Percentiles rank a stretch among this genome's conserved stretches.
phyloP scores from a whole-genome alignment of 768 basidiomycete genomes.

The Calocera viscosa region DNA sequence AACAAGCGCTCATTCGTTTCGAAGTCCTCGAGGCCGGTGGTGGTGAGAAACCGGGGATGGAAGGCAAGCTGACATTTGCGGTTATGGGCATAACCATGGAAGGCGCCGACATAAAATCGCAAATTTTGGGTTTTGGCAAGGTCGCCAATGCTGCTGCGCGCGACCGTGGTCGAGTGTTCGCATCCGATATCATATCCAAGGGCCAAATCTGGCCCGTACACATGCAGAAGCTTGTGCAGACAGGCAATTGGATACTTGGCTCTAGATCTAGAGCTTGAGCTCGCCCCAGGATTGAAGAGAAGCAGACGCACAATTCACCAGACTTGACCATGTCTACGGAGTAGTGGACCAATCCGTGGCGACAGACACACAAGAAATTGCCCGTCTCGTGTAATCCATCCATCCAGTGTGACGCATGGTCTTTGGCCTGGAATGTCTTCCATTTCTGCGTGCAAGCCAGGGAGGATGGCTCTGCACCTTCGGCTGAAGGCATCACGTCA shows the following conservation, averaged over 20 bases:
- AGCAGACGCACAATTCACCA: conserved; percentile 38
- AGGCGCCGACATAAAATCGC: conserved; percentile 20
- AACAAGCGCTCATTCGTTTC: conserved; percentile 25
- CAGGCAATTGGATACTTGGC: conserved; percentile 15
- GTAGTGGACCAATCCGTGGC: conserved; percentile 26
- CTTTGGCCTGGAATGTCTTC: conserved; percentile 13
- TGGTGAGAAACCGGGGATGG: conserved; percentile 23
- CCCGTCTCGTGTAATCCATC: conserved; percentile 26
- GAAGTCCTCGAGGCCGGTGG: conserved; percentile 23
- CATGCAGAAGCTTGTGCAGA: conserved; percentile 4
- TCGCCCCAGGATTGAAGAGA: neutral
- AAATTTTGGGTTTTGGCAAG: neutral
- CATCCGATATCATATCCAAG: conserved; percentile 17
- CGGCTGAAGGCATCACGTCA: neutral
- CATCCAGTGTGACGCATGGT: conserved; percentile 28
- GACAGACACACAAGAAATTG: conserved; percentile 29
- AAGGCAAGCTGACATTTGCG: conserved; percentile 22
- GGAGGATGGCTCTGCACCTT: neutral
- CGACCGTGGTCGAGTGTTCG: conserved; percentile 6
- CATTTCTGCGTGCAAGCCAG: neutral
- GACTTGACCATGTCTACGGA: conserved; percentile 30
- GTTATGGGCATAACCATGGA: conserved; percentile 27
- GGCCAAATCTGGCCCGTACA: neutral
- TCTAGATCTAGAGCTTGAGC: neutral
- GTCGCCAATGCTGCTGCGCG: neutral